Evolutionary conservation across 768 basidiomycete species (phyloP), one percentile per base, ranked within the genome.

Genomic region (Russula griseocarnosa): DNA sequence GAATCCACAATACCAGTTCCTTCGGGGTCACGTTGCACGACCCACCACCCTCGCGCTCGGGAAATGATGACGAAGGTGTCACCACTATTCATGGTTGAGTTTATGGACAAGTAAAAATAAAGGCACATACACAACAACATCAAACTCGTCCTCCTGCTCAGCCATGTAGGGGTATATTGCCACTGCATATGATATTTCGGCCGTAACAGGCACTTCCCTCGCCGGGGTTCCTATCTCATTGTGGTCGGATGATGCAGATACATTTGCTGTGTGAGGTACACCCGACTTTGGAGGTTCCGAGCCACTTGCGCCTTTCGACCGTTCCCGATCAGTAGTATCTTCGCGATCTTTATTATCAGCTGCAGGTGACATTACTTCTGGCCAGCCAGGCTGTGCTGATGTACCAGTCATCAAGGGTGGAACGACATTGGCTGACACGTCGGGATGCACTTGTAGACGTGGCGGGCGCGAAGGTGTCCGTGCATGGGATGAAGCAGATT

Each of bases 111-210:
- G 69, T 36, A 24, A 44, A 46, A 51, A 60, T 61, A 61, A 54
- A 59, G 22, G 62, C 11, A 82, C 90, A 76, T 75, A 97, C 88
- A 99, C 95, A 44, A 90, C 86, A 2, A 98, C 97, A 72, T 98
- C 94, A 73, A 98, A 98, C 74, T 99, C 97, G 73, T 98, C 97
- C 62, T 97, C 94, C 73, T 97, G 89, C 75, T 98, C 97, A 7
- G 96, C 94, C 85, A 95, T 90, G 74, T 99, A 98, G 51, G 97
- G 97, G 72, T 99, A 98, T 69, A 98, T 98, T 34, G 95, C 94
- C 38, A 99, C 92, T 2, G 96, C 95, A 71, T 97, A 99, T 13
- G 94, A 94, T 22, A 94, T 81, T 16, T 85, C 86, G 8, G 74
- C 70, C 13, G 72, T 71, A 2, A 73, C 70, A 18, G 74, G 74